Conservation (phyloP, 2,329 filamentous ascomycete genomes). For the Aspergillus quadrilineatus region DNA sequence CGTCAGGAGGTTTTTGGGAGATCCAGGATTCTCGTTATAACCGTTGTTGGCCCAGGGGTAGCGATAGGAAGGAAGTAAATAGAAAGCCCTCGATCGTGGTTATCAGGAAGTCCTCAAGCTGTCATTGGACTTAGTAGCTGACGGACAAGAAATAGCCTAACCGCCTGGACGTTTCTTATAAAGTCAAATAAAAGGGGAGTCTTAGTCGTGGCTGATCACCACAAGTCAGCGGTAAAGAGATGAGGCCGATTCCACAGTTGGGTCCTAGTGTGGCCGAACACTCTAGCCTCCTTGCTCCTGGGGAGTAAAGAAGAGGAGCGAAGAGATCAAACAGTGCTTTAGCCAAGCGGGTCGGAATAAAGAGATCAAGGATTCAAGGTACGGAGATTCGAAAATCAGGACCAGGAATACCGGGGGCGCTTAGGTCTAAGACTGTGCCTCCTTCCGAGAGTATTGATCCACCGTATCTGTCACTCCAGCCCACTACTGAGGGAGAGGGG, state of each 20-base stretch:
- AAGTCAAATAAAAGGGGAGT: constrained; percentile 16
- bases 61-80: constrained; percentile 20
- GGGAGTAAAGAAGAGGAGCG: constrained; percentile 21
- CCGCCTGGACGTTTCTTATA: constrained; percentile 10
- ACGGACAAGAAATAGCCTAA: constrained; percentile 12
- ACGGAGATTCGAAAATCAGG: constrained; percentile 32
- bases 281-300: constrained; percentile 17
- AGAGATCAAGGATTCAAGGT: constrained; percentile 20
- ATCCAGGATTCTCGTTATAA: constrained; percentile 22
- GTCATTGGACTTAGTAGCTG: constrained; percentile 2
- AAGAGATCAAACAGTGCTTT: constrained; percentile 24
- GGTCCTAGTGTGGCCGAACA: constrained; percentile 19
- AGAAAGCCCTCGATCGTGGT: constrained; percentile 17
- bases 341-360: constrained; percentile 25
- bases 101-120: constrained; percentile 6
- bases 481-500: constrained; percentile 11
- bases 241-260: constrained; percentile 22
- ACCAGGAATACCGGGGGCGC: constrained; percentile 13
- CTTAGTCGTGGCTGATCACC: constrained; percentile 20
- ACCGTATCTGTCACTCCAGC: constrained; percentile 21
- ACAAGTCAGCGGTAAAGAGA: constrained; percentile 18
- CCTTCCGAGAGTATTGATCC: constrained; percentile 20
- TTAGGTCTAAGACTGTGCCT: constrained; percentile 19
- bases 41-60: constrained; percentile 23
- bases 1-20: constrained; percentile 26